Conservation (phyloP, 805 yeast genomes). For the Saturnispora kantuleensis region DNA sequence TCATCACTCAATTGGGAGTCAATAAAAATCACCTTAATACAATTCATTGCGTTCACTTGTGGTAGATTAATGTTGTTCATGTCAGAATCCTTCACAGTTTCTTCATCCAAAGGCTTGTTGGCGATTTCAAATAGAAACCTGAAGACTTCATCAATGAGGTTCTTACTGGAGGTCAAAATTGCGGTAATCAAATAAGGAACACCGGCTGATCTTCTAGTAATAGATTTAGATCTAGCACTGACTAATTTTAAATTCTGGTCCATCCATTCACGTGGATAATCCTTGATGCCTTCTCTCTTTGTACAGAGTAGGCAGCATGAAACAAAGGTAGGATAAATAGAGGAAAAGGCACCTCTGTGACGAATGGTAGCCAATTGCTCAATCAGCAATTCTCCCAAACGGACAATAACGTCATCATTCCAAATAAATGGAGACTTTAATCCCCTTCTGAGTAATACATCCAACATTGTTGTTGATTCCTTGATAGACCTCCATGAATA, state of each 20-base stretch:
- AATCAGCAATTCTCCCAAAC: constrained; percentile 45
- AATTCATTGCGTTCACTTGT: constrained; percentile 89
- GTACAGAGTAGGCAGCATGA: constrained; percentile 54
- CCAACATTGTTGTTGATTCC: constrained; percentile 55
- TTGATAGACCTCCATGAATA: constrained; percentile 79
- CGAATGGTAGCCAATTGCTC: constrained; percentile 63
- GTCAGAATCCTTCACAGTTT: constrained; percentile 6
- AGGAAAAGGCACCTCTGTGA: constrained; percentile 88
- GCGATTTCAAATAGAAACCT: constrained; percentile 47
- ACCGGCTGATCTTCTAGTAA: constrained; percentile 90
- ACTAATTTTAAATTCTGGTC: constrained; percentile 35
- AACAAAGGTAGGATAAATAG: constrained; percentile 74
- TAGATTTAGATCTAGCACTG: constrained; percentile 49
- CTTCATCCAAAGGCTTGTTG: constrained; percentile 33
- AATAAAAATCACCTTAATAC: constrained; percentile 62
- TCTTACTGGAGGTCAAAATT: constrained; percentile 45
- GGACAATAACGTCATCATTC: constrained; percentile 21
- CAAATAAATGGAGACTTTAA: constrained; percentile 21
- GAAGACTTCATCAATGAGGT: constrained; percentile 42
- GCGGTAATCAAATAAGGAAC: constrained; percentile 74
- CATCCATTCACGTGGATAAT: constrained; percentile 50
- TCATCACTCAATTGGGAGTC: constrained; percentile 56
- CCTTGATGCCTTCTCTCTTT: constrained; percentile 21
- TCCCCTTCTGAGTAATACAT: constrained; percentile 28
- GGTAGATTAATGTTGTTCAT: constrained; percentile 60